A percentile compares a stretch with the other conserved stretches of the same genome.
Conservation (phyloP, 1,139 yeast genomes). For the Kluyveromyces sp. region DNA sequence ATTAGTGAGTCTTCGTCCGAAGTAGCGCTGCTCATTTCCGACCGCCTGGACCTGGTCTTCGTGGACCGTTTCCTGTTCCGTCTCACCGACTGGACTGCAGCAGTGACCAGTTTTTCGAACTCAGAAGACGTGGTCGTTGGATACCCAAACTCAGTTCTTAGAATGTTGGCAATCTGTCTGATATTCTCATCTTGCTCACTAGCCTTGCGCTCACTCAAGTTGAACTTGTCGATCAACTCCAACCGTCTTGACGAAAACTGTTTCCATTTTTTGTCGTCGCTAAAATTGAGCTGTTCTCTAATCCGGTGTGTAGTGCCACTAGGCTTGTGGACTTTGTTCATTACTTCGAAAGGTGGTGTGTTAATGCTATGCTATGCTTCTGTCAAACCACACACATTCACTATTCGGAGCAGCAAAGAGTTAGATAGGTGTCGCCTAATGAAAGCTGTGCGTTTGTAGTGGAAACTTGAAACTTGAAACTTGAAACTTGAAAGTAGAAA, state of each 20-base stretch:
- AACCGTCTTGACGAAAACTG: constrained; percentile 80
- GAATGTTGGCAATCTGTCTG: constrained; percentile 61
- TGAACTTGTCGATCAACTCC: constrained; percentile 77
- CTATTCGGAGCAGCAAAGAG: too few species aligned
- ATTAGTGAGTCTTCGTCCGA: constrained; percentile 13
- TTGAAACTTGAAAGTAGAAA: too few species aligned
- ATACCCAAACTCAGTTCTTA: constrained; percentile 71
- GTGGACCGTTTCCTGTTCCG: constrained; percentile 55
- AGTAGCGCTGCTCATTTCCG: constrained; percentile 5
- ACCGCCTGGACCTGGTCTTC: constrained; percentile 13
- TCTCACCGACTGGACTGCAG: constrained; percentile 80
- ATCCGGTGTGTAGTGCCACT: constrained; percentile 74
- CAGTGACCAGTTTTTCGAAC: constrained; percentile 82
- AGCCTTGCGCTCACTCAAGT: constrained; percentile 73
- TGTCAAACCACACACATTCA: too few species aligned
- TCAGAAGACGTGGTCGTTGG: constrained; percentile 51
- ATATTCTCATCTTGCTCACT: constrained; percentile 86
- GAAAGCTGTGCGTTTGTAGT: too few species aligned
- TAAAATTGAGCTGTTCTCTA: constrained; percentile 63
- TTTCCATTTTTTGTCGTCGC: constrained; percentile 81
- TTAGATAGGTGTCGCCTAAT: too few species aligned
- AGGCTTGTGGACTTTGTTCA: constrained; percentile 10
- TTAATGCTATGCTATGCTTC: too few species aligned
- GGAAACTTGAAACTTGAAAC: too few species aligned
- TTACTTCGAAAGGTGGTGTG: not conserved